Base-by-base conservation (phyloP, 2,329 filamentous ascomycete species). In the Orbilia ellipsospora region DNA sequence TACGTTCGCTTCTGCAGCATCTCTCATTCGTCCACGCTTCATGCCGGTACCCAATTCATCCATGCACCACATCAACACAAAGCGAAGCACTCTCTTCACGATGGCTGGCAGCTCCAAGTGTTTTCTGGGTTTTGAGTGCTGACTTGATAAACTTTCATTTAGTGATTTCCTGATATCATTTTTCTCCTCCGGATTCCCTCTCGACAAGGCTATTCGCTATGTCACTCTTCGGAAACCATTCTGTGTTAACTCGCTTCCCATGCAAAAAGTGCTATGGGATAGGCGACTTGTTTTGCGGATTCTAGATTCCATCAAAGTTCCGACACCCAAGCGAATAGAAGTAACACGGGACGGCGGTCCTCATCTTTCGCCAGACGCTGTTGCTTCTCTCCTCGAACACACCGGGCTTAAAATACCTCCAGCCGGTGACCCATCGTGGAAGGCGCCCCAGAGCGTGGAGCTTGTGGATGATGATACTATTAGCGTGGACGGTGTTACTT, bases 241-340 rank as follows among this genome's bases (percentile, higher is more conserved):
- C 80, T 97, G 94, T 81, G 94, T 99, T 81, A 99, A 99, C 81
- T 94, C 99, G 82, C 86, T 99, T 51, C 92, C 93, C 0, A 97
- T 99, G 93, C 95, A 99, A 82, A 94, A 96, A 82, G 89, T 99
- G 4, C 85, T 99, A 2, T 99, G 95, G 95, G 95, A 99, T 82
- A 89, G 96, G 56, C 90, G 96, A 40, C 85, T 98, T 23, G 98
- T 95, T 79, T 86, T 99, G 18, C 89, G 88, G 68, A 91, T 99
- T 36, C 86, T 99, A 57, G 94, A 98, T 82, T 90, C 91, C 79
- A 92, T 98, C 81, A 89, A 90, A 72, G 94, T 99, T 1, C 92
- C 92, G 7, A 97, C 94, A 0, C 95, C 96, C 0, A 90, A 90
- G 80, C 88, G 96, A 70, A 83, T 99, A 26, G 94, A 98, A 81